These are phyloP conservation scores for Zymoseptoria passerinii DNA, from an alignment of 2,329 filamentous ascomycete species.

Conservation along the genomic window DNA sequence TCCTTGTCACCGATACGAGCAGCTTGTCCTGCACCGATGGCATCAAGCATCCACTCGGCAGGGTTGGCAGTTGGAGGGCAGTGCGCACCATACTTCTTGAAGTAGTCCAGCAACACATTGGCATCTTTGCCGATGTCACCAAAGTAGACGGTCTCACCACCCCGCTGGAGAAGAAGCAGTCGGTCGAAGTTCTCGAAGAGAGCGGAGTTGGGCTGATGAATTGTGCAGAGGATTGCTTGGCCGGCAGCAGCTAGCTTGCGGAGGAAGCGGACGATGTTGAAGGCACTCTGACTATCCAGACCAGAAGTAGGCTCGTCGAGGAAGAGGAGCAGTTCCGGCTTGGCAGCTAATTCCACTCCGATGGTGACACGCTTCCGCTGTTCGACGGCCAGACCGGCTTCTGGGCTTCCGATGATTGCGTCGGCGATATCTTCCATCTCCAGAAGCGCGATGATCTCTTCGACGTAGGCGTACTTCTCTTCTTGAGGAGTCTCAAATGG, in stretches of 20 bases:
- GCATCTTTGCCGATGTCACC: slow-evolving; percentile 75
- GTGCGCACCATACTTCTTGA: slow-evolving; percentile 29
- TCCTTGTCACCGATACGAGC: slow-evolving; percentile 65
- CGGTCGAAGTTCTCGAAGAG: slow-evolving; percentile 85
- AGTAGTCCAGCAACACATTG: slow-evolving; percentile 54
- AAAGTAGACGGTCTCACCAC: slow-evolving; percentile 77
- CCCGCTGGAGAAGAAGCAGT: slow-evolving; percentile 66
- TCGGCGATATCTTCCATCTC: slow-evolving; percentile 60
- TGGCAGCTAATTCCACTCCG: slow-evolving; percentile 52
- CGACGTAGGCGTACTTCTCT: slow-evolving; percentile 59
- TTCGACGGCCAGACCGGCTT: slow-evolving; percentile 55
- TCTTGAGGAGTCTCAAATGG: slow-evolving; percentile 48
- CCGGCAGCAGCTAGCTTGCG: slow-evolving; percentile 69
- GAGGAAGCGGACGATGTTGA: slow-evolving; percentile 71
- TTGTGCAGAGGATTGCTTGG: slow-evolving; percentile 83
- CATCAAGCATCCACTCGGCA: slow-evolving; percentile 79
- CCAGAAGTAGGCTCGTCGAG: slow-evolving; percentile 72
- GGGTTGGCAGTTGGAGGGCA: slow-evolving; percentile 65
- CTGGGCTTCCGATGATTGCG: slow-evolving; percentile 55
- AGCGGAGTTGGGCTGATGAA: slow-evolving; percentile 80
- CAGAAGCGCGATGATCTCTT: slow-evolving; percentile 56
- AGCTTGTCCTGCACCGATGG: slow-evolving; percentile 65
- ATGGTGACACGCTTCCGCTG: slow-evolving; percentile 61
- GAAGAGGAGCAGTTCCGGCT: slow-evolving; percentile 67
- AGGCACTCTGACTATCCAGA: slow-evolving; percentile 63